A percentile compares a stretch with the other conserved stretches of the same genome.
phyloP scores from a whole-genome alignment of 257 asterid species.

The Voacanga thouarsii region DNA sequence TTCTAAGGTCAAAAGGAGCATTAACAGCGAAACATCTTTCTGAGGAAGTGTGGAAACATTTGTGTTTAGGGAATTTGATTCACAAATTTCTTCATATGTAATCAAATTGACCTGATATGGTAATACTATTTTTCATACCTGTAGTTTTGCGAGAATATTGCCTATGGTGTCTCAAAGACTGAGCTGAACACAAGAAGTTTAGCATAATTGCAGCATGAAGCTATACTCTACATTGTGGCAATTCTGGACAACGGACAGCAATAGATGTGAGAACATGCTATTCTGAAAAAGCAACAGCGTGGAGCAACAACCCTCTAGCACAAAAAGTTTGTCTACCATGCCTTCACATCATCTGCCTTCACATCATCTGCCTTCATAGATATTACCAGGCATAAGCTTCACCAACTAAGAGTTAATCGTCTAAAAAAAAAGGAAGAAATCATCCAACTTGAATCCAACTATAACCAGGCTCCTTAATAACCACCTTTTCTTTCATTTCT shows the following conservation, averaged over 20 bases:
- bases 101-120: not conserved
- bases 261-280: not conserved
- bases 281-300: not conserved
- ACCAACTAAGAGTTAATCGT: not conserved
- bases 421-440: not conserved
- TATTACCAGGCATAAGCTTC: not conserved
- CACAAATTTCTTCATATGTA: not conserved
- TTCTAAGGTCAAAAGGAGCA: not conserved
- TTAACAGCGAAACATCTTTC: not conserved
- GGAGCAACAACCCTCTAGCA: not conserved
- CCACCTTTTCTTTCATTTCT: constrained; percentile 17
- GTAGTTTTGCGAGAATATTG: not conserved
- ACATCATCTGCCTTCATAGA: not conserved
- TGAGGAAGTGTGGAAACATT: not conserved
- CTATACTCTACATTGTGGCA: not conserved
- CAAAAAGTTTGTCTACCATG: not conserved
- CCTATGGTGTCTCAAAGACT: not conserved
- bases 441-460: constrained; percentile 23
- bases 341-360: not conserved
- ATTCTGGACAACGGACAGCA: not conserved
- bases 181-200: not conserved
- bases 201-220: not conserved
- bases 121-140: not conserved
- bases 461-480: constrained; percentile 22
- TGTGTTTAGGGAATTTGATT: not conserved